phyloP scores from a whole-genome alignment of 2,329 filamentous ascomycete genomes.

The Dendryphion nanum region DNA sequence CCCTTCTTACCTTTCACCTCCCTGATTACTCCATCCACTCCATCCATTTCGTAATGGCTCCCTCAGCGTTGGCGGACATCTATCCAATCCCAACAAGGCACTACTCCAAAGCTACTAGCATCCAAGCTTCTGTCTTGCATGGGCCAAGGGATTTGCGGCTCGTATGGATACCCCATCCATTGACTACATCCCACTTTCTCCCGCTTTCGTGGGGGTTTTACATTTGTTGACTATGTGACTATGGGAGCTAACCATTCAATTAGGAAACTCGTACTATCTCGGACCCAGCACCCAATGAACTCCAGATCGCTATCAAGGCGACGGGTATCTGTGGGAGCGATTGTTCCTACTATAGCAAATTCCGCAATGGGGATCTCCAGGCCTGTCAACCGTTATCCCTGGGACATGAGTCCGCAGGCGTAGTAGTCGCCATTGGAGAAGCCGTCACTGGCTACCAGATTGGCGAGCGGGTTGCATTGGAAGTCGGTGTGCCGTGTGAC shows the following conservation, averaged over 20 bases:
- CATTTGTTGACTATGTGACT: conserved; percentile 14
- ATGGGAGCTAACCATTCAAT: conserved; percentile 22
- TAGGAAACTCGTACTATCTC: conserved; percentile 58
- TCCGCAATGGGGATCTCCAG: conserved; percentile 68
- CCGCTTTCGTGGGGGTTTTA: conserved; percentile 32
- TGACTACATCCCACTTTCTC: conserved; percentile 31
- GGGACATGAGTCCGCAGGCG: conserved; percentile 41
- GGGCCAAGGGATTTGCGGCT: conserved; percentile 44
- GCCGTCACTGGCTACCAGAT: conserved; percentile 38
- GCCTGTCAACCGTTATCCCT: conserved; percentile 64
- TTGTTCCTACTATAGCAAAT: conserved; percentile 70
- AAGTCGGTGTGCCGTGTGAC: conserved; percentile 43
- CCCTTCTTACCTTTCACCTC: conserved; percentile 19
- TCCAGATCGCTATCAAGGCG: conserved; percentile 64
- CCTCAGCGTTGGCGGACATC: conserved; percentile 39
- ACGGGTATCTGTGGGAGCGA: conserved; percentile 71
- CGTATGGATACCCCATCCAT: conserved; percentile 36
- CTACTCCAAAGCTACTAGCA: conserved; percentile 35
- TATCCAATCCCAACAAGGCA: conserved; percentile 40
- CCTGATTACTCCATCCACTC: conserved; percentile 12
- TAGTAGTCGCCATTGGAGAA: conserved; percentile 39
- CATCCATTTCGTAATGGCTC: conserved; percentile 39
- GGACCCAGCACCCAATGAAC: conserved; percentile 55
- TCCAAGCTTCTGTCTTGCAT: conserved; percentile 43
- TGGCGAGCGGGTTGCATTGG: conserved; percentile 42